Base-by-base conservation (phyloP, 768 basidiomycete genomes). In the Collybia sordida region DNA sequence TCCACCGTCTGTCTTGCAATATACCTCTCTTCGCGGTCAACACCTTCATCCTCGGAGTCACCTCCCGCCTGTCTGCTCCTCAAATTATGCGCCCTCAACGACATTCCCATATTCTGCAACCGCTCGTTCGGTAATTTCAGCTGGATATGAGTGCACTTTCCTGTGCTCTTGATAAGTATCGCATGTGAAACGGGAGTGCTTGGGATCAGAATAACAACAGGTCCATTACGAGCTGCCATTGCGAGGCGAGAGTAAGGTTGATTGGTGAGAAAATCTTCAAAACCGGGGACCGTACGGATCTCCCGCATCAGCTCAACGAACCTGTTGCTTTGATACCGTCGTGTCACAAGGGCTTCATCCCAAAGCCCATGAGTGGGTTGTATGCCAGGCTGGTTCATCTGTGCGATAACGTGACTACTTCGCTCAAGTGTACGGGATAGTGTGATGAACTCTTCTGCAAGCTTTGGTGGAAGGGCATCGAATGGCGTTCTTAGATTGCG, bases 401-500 rank as follows among this genome's bases (percentile, higher is more conserved):
- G 31, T 11, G 31, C 31, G 31, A 31, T 43, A 14, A 27, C 9
- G 42, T 18, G 8, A 27, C 42, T 43, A n/a, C 25, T 25, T 24
- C 3, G 17, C 18, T 43, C 42, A 9, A 43, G 28, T 25, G 18
- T n/a, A 27, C 15, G 18, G 11, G 42, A 43, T 6, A 43, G 24
- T 27, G 24, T 27, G 24, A 27, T 25, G 11, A 25, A 28, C 6
- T 17, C 15, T 24, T 27, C 28, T 25, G 42, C 42, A 14, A 43
- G 24, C 8, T 6, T 27, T n/a, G 42, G 42, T 11, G 23, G 25
- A 17, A 59, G 42, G 18, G 52, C 47, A 37, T 65, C 59, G 8
- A 63, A 14, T 0, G 66, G 62, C 6, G 58, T 6, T 61, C 56
- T 6, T 22, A 65, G 53, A 8, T 60, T 50, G 18, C 57, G 53